phyloP scores from a whole-genome alignment of 192 early-diverging fungal genomes.

The Lunasporangiospora selenospora region DNA sequence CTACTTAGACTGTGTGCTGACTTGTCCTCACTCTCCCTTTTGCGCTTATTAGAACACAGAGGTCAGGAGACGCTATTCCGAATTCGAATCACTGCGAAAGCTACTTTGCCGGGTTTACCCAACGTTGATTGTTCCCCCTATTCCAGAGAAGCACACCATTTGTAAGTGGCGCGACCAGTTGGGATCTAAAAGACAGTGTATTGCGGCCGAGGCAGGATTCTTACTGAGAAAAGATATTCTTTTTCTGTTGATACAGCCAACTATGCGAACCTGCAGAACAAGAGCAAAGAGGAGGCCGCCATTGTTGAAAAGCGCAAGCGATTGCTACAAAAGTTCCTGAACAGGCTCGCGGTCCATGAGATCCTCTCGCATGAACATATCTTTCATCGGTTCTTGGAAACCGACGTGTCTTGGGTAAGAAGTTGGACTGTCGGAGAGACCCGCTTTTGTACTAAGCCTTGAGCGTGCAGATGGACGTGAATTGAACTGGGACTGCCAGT shows the following conservation, averaged over 20 bases:
- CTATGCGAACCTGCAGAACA: slow-evolving; percentile 79
- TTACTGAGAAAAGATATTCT: neutral
- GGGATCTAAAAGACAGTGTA: neutral
- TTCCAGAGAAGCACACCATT: slow-evolving; percentile 97
- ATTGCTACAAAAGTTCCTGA: slow-evolving; percentile 94
- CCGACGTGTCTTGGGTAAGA: slow-evolving; percentile 71
- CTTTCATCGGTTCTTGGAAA: slow-evolving; percentile 93
- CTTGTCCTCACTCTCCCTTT: neutral
- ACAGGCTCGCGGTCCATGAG: slow-evolving; percentile 89
- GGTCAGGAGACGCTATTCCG: slow-evolving; percentile 90
- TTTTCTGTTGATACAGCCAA: slow-evolving; percentile 49
- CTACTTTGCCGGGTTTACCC: slow-evolving; percentile 83
- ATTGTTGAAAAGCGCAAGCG: slow-evolving; percentile 92
- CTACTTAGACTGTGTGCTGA: neutral
- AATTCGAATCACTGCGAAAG: slow-evolving; percentile 92
- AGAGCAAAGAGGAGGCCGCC: slow-evolving; percentile 90
- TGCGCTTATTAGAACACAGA: slow-evolving; percentile 61
- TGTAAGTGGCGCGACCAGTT: slow-evolving; percentile 55
- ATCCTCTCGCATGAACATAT: slow-evolving; percentile 87
- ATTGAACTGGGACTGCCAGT: neutral
- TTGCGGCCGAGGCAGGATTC: neutral
- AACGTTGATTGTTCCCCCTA: slow-evolving; percentile 89
- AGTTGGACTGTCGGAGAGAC: neutral
- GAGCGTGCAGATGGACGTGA: neutral
- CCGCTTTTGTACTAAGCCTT: neutral